phyloP scores from a whole-genome alignment of 306 rosid species.

The Adenanthera pavonina region DNA sequence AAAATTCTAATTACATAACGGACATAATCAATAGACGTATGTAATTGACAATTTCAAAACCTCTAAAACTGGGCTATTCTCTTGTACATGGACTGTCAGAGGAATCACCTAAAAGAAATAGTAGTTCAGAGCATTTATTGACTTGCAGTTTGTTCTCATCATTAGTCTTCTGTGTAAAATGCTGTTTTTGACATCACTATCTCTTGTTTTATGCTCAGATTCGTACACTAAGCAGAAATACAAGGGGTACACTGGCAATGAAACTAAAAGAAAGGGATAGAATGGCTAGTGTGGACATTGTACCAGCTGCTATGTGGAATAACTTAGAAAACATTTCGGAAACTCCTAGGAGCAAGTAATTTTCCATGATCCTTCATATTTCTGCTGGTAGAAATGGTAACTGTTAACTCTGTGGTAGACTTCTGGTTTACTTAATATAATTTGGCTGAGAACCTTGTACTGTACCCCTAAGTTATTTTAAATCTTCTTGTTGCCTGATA shows the following conservation, averaged over 20 bases:
- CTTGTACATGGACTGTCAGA: slow-evolving; percentile 1
- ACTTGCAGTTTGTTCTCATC: slow-evolving; percentile 19
- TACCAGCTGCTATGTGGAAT: slow-evolving; percentile 81
- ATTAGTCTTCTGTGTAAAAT: slow-evolving; percentile 2
- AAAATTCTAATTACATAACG: too few relatives aligned
- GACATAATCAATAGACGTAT: too few relatives aligned
- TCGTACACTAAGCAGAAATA: slow-evolving; percentile 83
- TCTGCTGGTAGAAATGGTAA: slow-evolving; percentile 22
- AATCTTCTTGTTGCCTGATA: slow-evolving; percentile 17
- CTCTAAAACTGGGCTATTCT: not conserved
- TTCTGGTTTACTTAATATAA: slow-evolving; percentile 5
- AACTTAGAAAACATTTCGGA: slow-evolving; percentile 53
- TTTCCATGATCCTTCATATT: slow-evolving; percentile 23
- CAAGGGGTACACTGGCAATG: slow-evolving; percentile 91
- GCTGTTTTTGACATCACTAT: slow-evolving; percentile 22
- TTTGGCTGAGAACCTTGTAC: slow-evolving; percentile 30
- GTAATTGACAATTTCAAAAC: not conserved
- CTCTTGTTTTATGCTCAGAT: slow-evolving; percentile 60
- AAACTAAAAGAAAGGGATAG: slow-evolving; percentile 81
- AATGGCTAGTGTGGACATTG: slow-evolving; percentile 92
- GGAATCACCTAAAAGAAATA: not conserved
- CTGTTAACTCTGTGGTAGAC: slow-evolving; percentile 8
- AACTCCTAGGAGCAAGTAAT: slow-evolving; percentile 61
- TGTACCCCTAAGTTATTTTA: slow-evolving; percentile 2
- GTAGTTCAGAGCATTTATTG: not conserved